Conservation (phyloP, 2,329 filamentous ascomycete species). For the Chaetomium sp. region DNA sequence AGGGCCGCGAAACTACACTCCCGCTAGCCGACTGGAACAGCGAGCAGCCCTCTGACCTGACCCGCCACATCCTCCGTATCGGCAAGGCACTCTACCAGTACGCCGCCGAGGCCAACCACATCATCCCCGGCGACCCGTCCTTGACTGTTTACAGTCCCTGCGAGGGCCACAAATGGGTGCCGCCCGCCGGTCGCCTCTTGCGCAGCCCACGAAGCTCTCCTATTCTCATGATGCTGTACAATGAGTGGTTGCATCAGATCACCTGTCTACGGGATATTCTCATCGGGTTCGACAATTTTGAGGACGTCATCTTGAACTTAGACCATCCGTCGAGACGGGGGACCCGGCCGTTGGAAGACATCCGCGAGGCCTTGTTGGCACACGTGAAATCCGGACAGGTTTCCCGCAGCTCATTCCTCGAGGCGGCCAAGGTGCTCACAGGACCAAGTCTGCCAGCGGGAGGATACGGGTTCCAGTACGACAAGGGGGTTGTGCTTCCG, state of each 20-base stretch:
- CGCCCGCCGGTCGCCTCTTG: not conserved
- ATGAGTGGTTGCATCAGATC: not conserved
- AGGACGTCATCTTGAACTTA: not conserved
- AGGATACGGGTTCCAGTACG: not conserved
- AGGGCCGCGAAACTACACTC: not conserved
- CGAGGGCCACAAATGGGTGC: slow-evolving; percentile 2
- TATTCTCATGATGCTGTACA: not conserved
- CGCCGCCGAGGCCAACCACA: not conserved
- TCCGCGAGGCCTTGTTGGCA: not conserved
- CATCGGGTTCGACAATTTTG: not conserved
- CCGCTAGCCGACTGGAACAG: not conserved
- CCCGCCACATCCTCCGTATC: not conserved
- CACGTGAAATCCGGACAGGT: not conserved
- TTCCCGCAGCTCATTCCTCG: not conserved
- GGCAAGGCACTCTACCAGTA: not conserved
- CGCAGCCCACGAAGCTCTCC: not conserved
- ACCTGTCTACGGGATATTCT: not conserved
- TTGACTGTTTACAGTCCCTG: not conserved
- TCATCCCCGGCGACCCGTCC: not conserved
- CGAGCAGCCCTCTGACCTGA: not conserved
- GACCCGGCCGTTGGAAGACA: not conserved
- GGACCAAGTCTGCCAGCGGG: not conserved
- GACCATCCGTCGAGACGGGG: not conserved
- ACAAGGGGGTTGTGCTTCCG: not conserved
- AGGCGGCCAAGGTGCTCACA: not conserved